These are phyloP conservation scores for Xylaria sp. DNA, from an alignment of 2,329 filamentous ascomycete species.

Conservation along the genomic window DNA sequence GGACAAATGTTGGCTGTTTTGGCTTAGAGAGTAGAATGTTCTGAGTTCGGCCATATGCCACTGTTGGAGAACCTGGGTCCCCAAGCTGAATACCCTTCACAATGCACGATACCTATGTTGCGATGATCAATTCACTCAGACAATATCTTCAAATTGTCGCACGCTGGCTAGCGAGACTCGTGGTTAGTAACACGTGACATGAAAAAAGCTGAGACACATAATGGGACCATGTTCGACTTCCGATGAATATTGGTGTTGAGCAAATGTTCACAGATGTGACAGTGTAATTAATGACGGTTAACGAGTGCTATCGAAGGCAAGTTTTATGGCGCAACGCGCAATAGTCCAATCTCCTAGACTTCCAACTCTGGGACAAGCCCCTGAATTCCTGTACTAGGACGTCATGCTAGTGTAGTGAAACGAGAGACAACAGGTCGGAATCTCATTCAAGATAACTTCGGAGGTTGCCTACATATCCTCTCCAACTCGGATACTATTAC, in stretches of 20 bases:
- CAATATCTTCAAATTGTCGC: not conserved
- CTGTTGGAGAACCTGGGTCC: too few relatives aligned
- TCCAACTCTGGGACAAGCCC: not conserved
- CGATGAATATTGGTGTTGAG: not conserved
- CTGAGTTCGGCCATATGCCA: too few relatives aligned
- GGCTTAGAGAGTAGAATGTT: too few relatives aligned
- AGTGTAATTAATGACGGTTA: conserved; percentile 17
- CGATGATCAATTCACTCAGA: not conserved
- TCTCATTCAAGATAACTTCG: conserved; percentile 2
- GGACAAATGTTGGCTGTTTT: too few relatives aligned
- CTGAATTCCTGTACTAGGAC: not conserved
- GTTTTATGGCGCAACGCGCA: conserved; percentile 9
- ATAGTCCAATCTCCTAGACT: conserved; percentile 10
- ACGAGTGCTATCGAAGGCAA: conserved; percentile 23
- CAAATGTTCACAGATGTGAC: conserved; percentile 17
- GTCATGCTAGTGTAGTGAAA: conserved; percentile 2
- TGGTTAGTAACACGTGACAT: not conserved
- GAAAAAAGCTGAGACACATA: conserved; percentile 1
- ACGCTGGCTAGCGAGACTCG: not conserved
- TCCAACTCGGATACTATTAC: conserved; percentile 59
- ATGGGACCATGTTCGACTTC: conserved; percentile 9
- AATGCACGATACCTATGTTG: too few relatives aligned
- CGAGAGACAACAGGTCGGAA: conserved; percentile 17
- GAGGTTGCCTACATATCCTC: conserved; percentile 49
- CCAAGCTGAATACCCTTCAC: too few relatives aligned